A percentile compares a stretch with the other conserved stretches of the same genome.
These are phyloP conservation scores for Chalaropsis ovoidea DNA, from an alignment of 2,329 filamentous ascomycete genomes.

Conservation along the genomic window DNA sequence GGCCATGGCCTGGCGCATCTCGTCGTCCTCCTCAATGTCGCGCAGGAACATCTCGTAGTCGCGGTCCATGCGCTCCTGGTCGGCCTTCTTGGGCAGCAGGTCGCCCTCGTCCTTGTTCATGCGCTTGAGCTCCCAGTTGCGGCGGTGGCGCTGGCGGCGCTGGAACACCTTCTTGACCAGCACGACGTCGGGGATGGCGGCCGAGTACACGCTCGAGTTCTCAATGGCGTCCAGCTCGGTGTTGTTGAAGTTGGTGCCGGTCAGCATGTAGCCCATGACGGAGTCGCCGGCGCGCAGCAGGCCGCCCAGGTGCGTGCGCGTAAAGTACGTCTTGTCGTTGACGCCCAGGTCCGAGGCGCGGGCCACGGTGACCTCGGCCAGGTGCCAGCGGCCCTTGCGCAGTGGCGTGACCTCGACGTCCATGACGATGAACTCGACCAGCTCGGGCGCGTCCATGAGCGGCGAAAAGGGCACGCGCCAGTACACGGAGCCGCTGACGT, in stretches of 20 bases:
- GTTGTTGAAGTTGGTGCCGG: conserved; percentile 88
- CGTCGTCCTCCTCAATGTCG: conserved; percentile 91
- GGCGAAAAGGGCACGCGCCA: conserved; percentile 83
- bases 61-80: conserved; percentile 77
- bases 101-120: conserved; percentile 87
- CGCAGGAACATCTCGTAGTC: conserved; percentile 97
- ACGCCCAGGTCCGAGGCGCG: conserved; percentile 74
- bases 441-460: conserved; percentile 70
- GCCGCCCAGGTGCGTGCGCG: conserved; percentile 77
- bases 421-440: conserved; percentile 89
- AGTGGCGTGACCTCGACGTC: conserved; percentile 75
- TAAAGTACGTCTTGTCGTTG: conserved; percentile 82
- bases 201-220: conserved; percentile 61
- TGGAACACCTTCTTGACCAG: conserved; percentile 96
- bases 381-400: conserved; percentile 68
- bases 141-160: conserved; percentile 66
- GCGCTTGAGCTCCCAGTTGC: conserved; percentile 91
- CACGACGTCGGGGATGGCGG: conserved; percentile 79
- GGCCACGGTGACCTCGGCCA: conserved; percentile 81
- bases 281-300: conserved; percentile 83
- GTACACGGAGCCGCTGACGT: conserved; percentile 72
- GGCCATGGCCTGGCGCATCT: conserved; percentile 71
- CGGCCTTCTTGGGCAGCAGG: conserved; percentile 71
- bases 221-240: conserved; percentile 74
- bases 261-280: conserved; percentile 86